phyloP scores from a whole-genome alignment of 306 rosid genomes.

The Fragaria ananassa region DNA sequence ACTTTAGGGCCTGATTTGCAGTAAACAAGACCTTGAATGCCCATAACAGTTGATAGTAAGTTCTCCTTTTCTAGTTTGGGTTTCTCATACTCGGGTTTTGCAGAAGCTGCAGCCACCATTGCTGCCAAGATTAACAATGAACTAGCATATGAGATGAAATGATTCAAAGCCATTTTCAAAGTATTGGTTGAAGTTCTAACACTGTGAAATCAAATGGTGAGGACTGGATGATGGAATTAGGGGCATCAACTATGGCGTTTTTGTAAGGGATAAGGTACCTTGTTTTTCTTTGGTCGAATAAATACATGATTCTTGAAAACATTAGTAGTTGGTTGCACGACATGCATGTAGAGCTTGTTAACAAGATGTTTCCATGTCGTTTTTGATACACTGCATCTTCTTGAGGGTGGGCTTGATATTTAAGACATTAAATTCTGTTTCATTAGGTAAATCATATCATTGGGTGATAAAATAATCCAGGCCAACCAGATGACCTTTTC shows the following conservation, averaged over 20 bases:
- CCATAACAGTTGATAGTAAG: constrained; percentile 34
- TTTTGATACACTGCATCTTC: not conserved
- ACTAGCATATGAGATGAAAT: constrained; percentile 16
- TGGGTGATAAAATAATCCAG: not conserved
- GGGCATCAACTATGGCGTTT: not conserved
- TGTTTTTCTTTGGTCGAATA: not conserved
- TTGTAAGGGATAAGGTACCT: not conserved
- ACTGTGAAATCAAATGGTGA: not conserved
- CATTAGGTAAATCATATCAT: not conserved
- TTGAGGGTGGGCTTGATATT: not conserved
- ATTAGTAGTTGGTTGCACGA: constrained; percentile 29
- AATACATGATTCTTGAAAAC: not conserved
- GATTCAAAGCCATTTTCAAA: constrained; percentile 22
- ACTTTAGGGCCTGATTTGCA: constrained; percentile 43
- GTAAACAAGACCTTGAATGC: constrained; percentile 58
- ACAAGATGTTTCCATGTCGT: not conserved
- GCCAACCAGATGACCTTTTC: not conserved
- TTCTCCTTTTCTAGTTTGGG: constrained; percentile 23
- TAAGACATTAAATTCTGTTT: not conserved
- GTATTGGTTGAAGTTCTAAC: not conserved
- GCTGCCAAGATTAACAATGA: constrained; percentile 18
- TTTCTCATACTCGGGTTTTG: constrained; percentile 14
- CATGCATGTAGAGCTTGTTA: not conserved
- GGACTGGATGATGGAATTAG: not conserved
- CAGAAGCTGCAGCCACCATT: constrained; percentile 1